These are phyloP conservation scores for Saturnispora saitoi DNA, from an alignment of 805 yeast genomes.

Conservation along the genomic window DNA sequence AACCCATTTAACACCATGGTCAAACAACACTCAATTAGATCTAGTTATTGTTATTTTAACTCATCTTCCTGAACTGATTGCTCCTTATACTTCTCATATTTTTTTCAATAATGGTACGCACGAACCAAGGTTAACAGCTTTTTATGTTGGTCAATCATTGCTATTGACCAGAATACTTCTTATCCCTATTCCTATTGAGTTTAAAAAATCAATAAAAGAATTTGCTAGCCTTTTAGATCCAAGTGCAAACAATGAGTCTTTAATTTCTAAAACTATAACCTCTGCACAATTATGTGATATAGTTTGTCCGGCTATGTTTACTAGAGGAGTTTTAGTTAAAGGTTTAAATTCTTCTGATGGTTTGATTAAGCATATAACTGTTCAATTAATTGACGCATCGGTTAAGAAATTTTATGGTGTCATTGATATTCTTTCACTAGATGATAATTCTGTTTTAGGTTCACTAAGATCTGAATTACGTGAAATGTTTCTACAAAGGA, in stretches of 20 bases:
- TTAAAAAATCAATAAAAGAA: slow-evolving; percentile 12
- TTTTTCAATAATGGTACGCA: slow-evolving; percentile 56
- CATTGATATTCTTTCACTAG: slow-evolving; percentile 17
- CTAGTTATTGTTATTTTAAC: slow-evolving; percentile 43
- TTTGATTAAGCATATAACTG: slow-evolving; percentile 53
- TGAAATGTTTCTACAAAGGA: slow-evolving; percentile 19
- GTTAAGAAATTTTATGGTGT: slow-evolving; percentile 46
- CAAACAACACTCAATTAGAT: slow-evolving; percentile 53
- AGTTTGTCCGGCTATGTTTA: slow-evolving; percentile 57
- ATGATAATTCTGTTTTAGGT: slow-evolving; percentile 13
- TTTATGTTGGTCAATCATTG: slow-evolving; percentile 72
- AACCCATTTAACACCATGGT: slow-evolving; percentile 72
- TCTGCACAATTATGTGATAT: slow-evolving; percentile 39
- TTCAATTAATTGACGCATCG: slow-evolving; percentile 48
- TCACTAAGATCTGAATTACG: slow-evolving; percentile 17
- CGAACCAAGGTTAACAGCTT: slow-evolving; percentile 72
- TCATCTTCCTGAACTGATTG: slow-evolving; percentile 58
- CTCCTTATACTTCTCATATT: slow-evolving; percentile 56
- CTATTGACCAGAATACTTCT: slow-evolving; percentile 52
- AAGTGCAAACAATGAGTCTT: background rate
- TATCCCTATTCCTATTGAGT: slow-evolving; percentile 42
- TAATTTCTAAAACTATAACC: slow-evolving; percentile 4
- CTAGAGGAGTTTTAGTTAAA: slow-evolving; percentile 48
- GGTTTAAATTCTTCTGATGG: slow-evolving; percentile 43
- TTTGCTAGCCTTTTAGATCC: slow-evolving; percentile 7